Percentiles rank a stretch among this genome's conserved stretches.
These are phyloP conservation scores for Rauvolfia tetraphylla DNA, from an alignment of 257 asterid species.

Conservation along the genomic window DNA sequence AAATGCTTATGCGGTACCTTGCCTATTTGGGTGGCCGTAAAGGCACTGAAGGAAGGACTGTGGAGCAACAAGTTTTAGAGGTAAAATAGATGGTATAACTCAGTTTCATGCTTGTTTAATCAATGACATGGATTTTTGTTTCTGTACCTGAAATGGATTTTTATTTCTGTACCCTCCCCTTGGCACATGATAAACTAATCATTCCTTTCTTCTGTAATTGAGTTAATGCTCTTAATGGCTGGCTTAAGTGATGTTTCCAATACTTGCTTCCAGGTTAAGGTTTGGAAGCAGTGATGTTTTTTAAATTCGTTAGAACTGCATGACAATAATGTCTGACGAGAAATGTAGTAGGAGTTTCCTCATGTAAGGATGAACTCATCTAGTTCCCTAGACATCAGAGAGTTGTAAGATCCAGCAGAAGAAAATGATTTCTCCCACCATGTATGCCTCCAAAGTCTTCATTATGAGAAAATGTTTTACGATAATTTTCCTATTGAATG, in stretches of 20 bases:
- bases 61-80: conserved; percentile 98
- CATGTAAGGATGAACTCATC: not conserved
- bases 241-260: not conserved
- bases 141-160: not conserved
- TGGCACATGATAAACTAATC: not conserved
- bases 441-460: not conserved
- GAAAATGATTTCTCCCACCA: not conserved
- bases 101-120: not conserved
- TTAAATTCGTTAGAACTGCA: not conserved
- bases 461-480: not conserved
- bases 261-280: not conserved
- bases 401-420: conserved; percentile 1
- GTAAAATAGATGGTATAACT: conserved; percentile 34
- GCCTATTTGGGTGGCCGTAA: conserved; percentile 96
- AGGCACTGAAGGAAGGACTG: conserved; percentile 93
- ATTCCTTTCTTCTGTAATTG: not conserved
- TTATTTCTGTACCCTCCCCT: not conserved
- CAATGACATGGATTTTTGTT: not conserved
- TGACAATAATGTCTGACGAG: not conserved
- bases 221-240: not conserved
- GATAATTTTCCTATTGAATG: not conserved
- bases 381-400: not conserved
- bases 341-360: not conserved
- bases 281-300: not conserved
- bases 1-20: conserved; percentile 98